A percentile compares a stretch with the other conserved stretches of the same genome.
phyloP scores from a whole-genome alignment of 768 basidiomycete genomes.

The Tubosaeta sp. region DNA sequence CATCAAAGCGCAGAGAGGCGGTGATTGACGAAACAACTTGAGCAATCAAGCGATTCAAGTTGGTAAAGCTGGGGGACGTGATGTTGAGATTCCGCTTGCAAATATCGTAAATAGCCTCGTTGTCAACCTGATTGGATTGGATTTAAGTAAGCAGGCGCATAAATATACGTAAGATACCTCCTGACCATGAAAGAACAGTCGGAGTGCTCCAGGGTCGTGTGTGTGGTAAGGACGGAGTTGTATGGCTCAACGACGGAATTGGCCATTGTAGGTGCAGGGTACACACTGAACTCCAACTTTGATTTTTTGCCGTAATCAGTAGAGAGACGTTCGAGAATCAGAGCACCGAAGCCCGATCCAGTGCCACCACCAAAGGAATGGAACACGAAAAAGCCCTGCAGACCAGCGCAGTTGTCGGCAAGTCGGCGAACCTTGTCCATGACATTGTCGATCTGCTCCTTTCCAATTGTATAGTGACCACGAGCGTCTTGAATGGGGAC shows the following conservation, averaged over 20 bases:
- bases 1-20: constrained; percentile 74
- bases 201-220: constrained; percentile 97
- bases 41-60: constrained; percentile 95
- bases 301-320: constrained; percentile 99
- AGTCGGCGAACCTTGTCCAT: constrained; percentile 95
- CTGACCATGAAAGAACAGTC: constrained; percentile 98
- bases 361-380: constrained; percentile 99
- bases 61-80: constrained; percentile 82
- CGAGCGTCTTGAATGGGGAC: constrained; percentile 69
- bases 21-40: constrained; percentile 99
- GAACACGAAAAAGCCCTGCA: constrained; percentile 99
- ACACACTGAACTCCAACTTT: constrained; percentile 97
- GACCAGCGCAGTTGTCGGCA: constrained; percentile 93
- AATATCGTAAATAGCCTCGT: constrained; percentile 74
- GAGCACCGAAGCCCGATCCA: constrained; percentile 96
- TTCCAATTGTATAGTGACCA: constrained; percentile 97
- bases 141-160: constrained; percentile 2
- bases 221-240: constrained; percentile 94
- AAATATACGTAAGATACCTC: constrained; percentile 7
- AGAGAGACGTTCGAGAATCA: constrained; percentile 92
- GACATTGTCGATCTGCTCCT: constrained; percentile 94
- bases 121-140: constrained; percentile 53
- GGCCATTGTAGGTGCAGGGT: constrained; percentile 89
- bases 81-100: constrained; percentile 91
- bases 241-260: constrained; percentile 98